phyloP scores from a whole-genome alignment of 1,139 yeast species.

The Geotrichum siamense region DNA sequence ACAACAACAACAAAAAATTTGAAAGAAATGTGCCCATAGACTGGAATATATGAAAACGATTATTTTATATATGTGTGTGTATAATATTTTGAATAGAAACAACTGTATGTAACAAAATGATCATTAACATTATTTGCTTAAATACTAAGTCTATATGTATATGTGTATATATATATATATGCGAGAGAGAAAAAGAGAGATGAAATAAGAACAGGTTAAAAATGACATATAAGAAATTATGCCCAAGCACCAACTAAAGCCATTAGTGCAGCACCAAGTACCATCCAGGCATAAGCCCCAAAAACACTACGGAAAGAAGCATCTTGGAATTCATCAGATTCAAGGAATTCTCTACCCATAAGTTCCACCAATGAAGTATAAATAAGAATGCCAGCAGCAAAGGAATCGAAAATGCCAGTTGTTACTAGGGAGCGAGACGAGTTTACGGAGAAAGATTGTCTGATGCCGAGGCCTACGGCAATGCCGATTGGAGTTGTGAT shows the following conservation, averaged over 20 bases:
- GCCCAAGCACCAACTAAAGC: slow-evolving; percentile 88
- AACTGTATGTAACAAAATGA: no score
- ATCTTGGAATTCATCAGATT: slow-evolving; percentile 26
- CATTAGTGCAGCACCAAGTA: slow-evolving; percentile 75
- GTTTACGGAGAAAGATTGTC: slow-evolving; percentile 50
- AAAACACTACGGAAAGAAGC: slow-evolving; percentile 35
- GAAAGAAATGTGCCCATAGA: no score
- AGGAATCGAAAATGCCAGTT: slow-evolving; percentile 73
- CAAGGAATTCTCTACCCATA: slow-evolving; percentile 83
- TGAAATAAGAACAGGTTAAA: no score
- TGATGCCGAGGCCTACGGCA: slow-evolving; percentile 80
- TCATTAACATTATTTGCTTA: no score
- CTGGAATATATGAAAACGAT: no score
- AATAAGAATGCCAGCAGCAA: slow-evolving; percentile 77
- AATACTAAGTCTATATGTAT: no score
- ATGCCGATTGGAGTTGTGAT: slow-evolving; percentile 78
- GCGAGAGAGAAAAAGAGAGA: no score
- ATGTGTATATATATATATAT: no score
- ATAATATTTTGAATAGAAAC: no score
- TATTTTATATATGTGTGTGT: no score
- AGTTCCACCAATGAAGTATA: slow-evolving; percentile 84
- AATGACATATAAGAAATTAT: no score
- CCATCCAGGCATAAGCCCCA: slow-evolving; percentile 38
- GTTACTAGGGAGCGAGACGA: slow-evolving; percentile 61
- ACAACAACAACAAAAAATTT: no score